Percentiles rank a stretch among this genome's conserved stretches.
Evolutionary conservation across 2,329 filamentous ascomycete species (phyloP).

Genomic region (Fusarium pseudonygamai): DNA sequence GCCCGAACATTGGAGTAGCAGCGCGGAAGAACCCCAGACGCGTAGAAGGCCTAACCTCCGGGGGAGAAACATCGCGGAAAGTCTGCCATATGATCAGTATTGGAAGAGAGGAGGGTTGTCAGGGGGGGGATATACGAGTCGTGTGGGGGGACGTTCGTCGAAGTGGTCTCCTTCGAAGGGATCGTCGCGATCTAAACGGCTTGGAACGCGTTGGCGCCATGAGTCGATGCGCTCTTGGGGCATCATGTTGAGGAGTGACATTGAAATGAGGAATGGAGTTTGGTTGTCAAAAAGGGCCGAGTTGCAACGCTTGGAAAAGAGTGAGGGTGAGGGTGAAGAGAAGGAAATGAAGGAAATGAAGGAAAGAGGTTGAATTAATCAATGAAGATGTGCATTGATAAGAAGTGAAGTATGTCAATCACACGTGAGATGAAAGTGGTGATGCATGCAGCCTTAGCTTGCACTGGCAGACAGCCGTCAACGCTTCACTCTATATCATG

Average conservation of each 20-base stretch:
- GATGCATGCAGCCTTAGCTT: not conserved
- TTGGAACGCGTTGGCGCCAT: slow-evolving; percentile 50
- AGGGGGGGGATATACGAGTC: slow-evolving; percentile 36
- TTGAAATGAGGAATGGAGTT: not conserved
- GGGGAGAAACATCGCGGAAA: slow-evolving; percentile 33
- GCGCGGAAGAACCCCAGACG: slow-evolving; percentile 44
- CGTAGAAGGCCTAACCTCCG: slow-evolving; percentile 34
- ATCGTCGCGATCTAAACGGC: slow-evolving; percentile 48
- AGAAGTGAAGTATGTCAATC: not conserved
- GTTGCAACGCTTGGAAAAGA: not conserved
- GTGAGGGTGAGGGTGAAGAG: not conserved
- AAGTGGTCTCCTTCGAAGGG: slow-evolving; percentile 50
- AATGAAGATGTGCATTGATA: too few species aligned
- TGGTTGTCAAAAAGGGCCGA: not conserved
- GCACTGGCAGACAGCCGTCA: slow-evolving; percentile 28
- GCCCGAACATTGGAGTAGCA: slow-evolving; percentile 40
- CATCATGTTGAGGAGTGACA: slow-evolving; percentile 13
- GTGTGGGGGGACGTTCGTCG: slow-evolving; percentile 43
- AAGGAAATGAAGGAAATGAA: not conserved
- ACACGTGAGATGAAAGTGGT: not conserved
- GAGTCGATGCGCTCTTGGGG: slow-evolving; percentile 41
- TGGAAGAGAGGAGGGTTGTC: accelerated
- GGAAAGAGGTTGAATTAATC: not conserved
- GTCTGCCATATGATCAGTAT: slow-evolving; percentile 24
- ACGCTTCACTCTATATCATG: not conserved